phyloP scores from a whole-genome alignment of 2,329 filamentous ascomycete species.

The Pestalotiopsis sp. region DNA sequence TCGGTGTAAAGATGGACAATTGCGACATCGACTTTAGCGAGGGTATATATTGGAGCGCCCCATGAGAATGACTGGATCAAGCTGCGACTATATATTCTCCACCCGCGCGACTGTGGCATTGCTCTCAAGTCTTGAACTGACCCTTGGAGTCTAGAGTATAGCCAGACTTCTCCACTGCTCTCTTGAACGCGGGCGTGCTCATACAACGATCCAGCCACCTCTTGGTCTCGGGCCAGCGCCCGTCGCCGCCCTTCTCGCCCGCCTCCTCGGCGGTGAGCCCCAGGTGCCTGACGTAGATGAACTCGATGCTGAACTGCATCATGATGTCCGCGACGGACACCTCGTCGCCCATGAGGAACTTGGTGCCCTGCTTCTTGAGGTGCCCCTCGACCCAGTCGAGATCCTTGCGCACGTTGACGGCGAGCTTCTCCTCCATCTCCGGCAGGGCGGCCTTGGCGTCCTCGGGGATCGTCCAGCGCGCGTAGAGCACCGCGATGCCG shows the following conservation, averaged over 20 bases:
- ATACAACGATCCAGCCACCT: conserved; percentile 9
- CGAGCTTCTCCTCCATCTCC: conserved; percentile 6
- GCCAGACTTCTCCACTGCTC: conserved; percentile 1
- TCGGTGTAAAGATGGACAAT: conserved; percentile 36
- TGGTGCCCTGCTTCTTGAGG: neutral
- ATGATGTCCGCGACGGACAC: conserved; percentile 6
- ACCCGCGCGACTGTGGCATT: neutral
- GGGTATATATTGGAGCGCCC: conserved; percentile 25
- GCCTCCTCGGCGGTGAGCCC: conserved; percentile 1
- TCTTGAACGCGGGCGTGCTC: neutral
- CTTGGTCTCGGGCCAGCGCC: conserved; percentile 3
- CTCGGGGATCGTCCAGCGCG: conserved; percentile 3
- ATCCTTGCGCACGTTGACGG: conserved; percentile 4
- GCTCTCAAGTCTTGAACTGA: neutral
- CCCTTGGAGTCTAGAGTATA: neutral
- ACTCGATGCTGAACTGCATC: conserved; percentile 11
- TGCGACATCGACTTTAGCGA: conserved; percentile 31
- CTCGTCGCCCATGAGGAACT: conserved; percentile 1
- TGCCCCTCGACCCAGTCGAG: conserved; percentile 7
- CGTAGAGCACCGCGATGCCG: conserved; percentile 1
- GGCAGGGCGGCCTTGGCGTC: neutral
- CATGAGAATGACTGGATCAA: neutral
- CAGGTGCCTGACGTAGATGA: conserved; percentile 1
- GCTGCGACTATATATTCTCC: neutral
- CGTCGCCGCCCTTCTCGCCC: conserved; percentile 1